A percentile compares a stretch with the other conserved stretches of the same genome.
These are phyloP conservation scores for Wickerhamiella parazyma DNA, from an alignment of 805 yeast species.

Conservation along the genomic window DNA sequence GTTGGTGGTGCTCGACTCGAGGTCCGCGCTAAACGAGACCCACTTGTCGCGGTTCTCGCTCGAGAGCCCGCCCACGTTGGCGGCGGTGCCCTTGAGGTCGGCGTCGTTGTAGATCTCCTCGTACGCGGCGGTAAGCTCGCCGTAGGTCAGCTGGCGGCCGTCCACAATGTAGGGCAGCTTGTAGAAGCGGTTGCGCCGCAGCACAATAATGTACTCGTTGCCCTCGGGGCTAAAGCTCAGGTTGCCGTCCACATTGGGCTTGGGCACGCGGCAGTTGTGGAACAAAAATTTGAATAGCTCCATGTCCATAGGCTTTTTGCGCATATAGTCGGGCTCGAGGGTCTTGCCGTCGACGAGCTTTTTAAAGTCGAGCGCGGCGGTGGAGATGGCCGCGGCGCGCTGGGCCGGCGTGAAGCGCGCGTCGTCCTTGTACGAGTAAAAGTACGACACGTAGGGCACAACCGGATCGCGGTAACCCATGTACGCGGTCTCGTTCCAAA, in stretches of 20 bases:
- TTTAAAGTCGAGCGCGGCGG: conserved; percentile 55
- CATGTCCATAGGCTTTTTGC: conserved; percentile 84
- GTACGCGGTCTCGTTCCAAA: conserved; percentile 93
- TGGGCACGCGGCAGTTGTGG: conserved; percentile 76
- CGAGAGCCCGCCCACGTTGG: conserved; percentile 67
- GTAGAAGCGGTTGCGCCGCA: conserved; percentile 66
- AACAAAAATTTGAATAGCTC: conserved; percentile 84
- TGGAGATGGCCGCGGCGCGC: conserved; percentile 65
- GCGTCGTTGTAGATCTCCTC: conserved; percentile 36
- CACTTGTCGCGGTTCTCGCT: conserved; percentile 77
- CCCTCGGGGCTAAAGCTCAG: conserved; percentile 32
- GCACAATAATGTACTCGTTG: conserved; percentile 58
- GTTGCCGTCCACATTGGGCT: conserved; percentile 40
- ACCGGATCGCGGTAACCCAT: conserved; percentile 84
- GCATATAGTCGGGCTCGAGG: conserved; percentile 65
- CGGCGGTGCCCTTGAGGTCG: conserved; percentile 30
- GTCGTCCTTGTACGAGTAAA: conserved; percentile 67
- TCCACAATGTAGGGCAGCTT: conserved; percentile 37
- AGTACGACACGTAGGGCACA: conserved; percentile 88
- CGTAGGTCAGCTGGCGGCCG: conserved; percentile 28
- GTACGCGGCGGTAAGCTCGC: conserved; percentile 39
- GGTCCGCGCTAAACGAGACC: conserved; percentile 44
- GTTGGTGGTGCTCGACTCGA: conserved; percentile 49
- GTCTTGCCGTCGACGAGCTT: conserved; percentile 53
- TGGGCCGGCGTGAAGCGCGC: conserved; percentile 25